Conservation (phyloP, 176 grass and related monocot genomes). For the Lolium multiflorum region DNA sequence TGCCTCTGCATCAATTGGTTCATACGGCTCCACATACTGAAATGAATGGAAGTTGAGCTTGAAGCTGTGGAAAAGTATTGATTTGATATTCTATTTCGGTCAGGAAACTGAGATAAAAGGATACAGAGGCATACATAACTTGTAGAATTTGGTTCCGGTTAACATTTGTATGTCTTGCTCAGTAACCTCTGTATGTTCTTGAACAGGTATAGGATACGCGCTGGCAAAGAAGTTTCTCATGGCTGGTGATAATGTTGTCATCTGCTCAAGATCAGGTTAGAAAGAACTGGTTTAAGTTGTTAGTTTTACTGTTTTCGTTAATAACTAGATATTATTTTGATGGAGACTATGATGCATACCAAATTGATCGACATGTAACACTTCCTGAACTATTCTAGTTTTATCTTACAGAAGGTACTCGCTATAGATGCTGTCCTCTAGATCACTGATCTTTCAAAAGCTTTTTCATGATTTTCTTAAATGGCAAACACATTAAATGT, state of each 20-base stretch:
- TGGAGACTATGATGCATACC: background rate
- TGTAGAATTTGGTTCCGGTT: background rate
- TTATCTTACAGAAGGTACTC: background rate
- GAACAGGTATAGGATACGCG: conserved; percentile 82
- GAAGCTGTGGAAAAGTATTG: background rate
- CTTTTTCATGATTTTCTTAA: background rate
- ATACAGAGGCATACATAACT: background rate
- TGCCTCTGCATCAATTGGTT: too few relatives aligned
- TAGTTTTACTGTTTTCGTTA: background rate
- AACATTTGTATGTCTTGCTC: conserved; percentile 3
- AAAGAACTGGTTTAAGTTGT: conserved; percentile 11
- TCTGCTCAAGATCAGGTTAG: conserved; percentile 90
- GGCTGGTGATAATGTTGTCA: conserved; percentile 87
- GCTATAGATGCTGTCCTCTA: background rate
- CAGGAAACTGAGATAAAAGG: background rate
- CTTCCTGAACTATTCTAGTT: background rate
- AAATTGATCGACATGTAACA: conserved; percentile 6
- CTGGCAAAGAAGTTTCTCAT: conserved; percentile 80
- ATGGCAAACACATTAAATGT: background rate
- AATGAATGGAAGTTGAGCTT: background rate
- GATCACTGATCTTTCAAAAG: background rate
- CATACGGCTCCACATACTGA: background rate
- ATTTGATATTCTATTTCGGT: background rate
- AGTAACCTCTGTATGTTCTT: conserved; percentile 16
- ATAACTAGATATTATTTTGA: background rate